Conservation (phyloP, 352 stramenopile species). For the Phytopythium cucurbitacearum region DNA sequence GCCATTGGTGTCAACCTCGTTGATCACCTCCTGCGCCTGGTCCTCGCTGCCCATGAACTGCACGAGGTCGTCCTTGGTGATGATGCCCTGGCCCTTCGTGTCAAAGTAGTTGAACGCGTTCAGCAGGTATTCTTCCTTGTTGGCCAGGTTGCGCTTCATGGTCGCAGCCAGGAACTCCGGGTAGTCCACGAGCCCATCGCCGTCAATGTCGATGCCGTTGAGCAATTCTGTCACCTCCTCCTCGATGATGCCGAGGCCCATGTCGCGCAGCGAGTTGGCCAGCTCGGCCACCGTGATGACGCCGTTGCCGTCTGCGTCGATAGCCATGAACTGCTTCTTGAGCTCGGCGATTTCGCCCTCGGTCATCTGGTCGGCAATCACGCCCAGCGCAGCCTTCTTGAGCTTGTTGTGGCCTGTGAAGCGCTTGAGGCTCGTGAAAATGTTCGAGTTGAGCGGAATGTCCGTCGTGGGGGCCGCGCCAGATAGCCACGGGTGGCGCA, state of each 20-base stretch:
- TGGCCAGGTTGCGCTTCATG: constrained; percentile 87
- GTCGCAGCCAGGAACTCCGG: constrained; percentile 89
- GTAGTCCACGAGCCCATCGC: constrained; percentile 85
- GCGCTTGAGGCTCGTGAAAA: constrained; percentile 83
- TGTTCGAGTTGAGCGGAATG: constrained; percentile 78
- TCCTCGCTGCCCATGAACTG: constrained; percentile 91
- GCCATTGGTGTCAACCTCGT: constrained; percentile 88
- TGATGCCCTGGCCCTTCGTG: constrained; percentile 80
- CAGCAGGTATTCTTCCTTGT: constrained; percentile 84
- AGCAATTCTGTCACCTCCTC: constrained; percentile 86
- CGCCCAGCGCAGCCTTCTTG: constrained; percentile 84
- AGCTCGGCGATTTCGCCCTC: constrained; percentile 80
- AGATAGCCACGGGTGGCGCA: constrained; percentile 83
- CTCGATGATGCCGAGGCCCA: constrained; percentile 87
- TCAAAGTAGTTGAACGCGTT: constrained; percentile 92
- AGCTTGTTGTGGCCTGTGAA: constrained; percentile 89
- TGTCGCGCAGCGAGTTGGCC: constrained; percentile 68
- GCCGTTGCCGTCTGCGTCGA: constrained; percentile 81
- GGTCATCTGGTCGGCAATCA: constrained; percentile 85
- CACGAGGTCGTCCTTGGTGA: constrained; percentile 87
- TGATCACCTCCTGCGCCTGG: constrained; percentile 90
- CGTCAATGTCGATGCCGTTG: constrained; percentile 89
- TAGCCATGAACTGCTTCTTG: constrained; percentile 86
- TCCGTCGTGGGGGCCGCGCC: constrained; percentile 66
- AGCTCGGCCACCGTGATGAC: constrained; percentile 90